A percentile compares a stretch with the other conserved stretches of the same genome.
These are phyloP conservation scores for Anthracocystis walkeri DNA, from an alignment of 1,284 basidiomycete genomes.

Conservation along the genomic window DNA sequence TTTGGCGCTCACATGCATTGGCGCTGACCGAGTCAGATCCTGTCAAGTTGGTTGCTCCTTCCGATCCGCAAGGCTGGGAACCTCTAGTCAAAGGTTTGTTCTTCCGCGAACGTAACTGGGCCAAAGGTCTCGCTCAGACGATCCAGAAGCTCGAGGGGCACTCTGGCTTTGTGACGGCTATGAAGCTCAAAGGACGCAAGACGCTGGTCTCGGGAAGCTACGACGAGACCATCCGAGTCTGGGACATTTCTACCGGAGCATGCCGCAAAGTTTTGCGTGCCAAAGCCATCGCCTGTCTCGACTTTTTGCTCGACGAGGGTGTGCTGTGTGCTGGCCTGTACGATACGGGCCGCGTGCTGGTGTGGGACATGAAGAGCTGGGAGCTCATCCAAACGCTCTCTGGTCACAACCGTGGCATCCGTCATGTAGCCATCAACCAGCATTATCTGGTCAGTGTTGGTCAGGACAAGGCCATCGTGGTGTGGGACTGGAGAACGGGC, in stretches of 20 bases:
- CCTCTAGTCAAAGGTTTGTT: conserved; percentile 83
- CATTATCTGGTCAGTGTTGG: conserved; percentile 88
- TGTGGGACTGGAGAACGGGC: conserved; percentile 78
- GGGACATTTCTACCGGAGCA: conserved; percentile 75
- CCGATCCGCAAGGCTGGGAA: conserved; percentile 70
- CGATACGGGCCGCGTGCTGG: conserved; percentile 77
- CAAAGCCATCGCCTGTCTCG: conserved; percentile 89
- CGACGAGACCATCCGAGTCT: conserved; percentile 75
- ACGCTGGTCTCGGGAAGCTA: conserved; percentile 85
- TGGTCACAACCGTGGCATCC: conserved; percentile 76
- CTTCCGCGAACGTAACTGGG: conserved; percentile 87
- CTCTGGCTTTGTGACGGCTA: conserved; percentile 86
- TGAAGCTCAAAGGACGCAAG: conserved; percentile 77
- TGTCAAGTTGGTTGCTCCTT: conserved; percentile 61
- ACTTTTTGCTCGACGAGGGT: conserved; percentile 85
- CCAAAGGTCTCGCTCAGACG: conserved; percentile 76
- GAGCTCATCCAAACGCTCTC: conserved; percentile 76
- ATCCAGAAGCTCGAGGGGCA: conserved; percentile 84
- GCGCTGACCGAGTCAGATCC: conserved; percentile 81
- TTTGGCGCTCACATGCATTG: conserved; percentile 83
- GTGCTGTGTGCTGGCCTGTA: conserved; percentile 92
- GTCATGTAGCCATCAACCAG: conserved; percentile 85
- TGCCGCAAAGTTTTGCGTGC: conserved; percentile 83
- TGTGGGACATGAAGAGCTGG: conserved; percentile 48
- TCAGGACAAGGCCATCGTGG: conserved; percentile 87